Base-by-base conservation (phyloP, 768 basidiomycete species). In the Hortiboletus flavorubellus region DNA sequence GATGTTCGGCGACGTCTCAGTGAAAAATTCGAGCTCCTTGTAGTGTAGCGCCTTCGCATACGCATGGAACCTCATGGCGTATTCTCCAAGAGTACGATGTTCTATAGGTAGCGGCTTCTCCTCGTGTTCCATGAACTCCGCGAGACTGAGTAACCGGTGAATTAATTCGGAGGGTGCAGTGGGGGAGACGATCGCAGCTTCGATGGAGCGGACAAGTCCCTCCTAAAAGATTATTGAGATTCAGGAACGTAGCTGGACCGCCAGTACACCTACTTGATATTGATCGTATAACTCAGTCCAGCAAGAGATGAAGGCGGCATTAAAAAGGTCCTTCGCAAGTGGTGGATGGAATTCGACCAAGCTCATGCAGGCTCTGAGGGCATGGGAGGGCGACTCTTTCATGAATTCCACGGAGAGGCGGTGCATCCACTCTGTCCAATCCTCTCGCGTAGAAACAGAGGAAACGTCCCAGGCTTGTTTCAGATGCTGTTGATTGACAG, bases 51-150 rank as follows among this genome's bases (percentile, higher is more conserved):
- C 95, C 69, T 98, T 98, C 4, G 97, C 97, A 61, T 93, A 98
- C 0, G 95, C 95, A 70, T 92, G 88, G 70, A 90, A 93, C 59
- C 87, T 89, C 76, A 91, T 83, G 0, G 97, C 94, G 65, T 95
- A 93, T 65, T 94, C 91, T 37, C 96, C 97, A 14, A 98, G 82
- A 12, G 91, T 92, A 49, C 91, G 83, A 62, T 94, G 87, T 63
- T 97, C 93, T 56, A 98, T 97, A 2, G 93, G 93, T 2, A 98
- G 78, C 1, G 91, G 82, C 66, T 96, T 96, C 66, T 98, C 97
- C 72, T 98, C 95, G 62, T 98, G 96, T 70, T 98, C 97, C 91
- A 98, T 96, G 70, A 98, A 98, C 68, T 99, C 97, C 5, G 94
- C 94, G 26, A 98, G 80, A 70, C 94, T 94, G 52, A 99, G 80